phyloP scores from a whole-genome alignment of 768 basidiomycete species.

The Boletus edulis region DNA sequence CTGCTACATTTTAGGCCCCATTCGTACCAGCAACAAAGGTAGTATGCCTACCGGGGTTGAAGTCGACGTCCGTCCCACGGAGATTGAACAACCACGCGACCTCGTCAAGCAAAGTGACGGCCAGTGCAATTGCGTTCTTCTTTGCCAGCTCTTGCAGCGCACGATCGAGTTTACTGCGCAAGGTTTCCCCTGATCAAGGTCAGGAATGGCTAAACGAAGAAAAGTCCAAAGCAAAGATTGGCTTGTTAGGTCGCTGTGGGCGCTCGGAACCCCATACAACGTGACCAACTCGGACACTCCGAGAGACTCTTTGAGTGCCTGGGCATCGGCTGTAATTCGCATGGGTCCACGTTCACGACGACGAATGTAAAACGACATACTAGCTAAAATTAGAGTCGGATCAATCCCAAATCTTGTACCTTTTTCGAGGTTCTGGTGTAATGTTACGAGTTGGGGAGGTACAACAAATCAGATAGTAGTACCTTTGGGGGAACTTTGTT shows the following conservation, averaged over 20 bases:
- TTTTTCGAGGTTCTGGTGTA: constrained; percentile 53
- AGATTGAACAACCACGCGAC: constrained; percentile 94
- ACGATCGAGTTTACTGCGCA: constrained; percentile 62
- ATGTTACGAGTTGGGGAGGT: neutral
- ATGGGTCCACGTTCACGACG: neutral
- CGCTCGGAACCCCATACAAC: constrained; percentile 66
- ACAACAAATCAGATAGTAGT: neutral
- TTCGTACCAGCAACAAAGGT: neutral
- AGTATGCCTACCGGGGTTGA: constrained; percentile 58
- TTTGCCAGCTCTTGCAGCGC: constrained; percentile 67
- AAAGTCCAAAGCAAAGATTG: constrained; percentile 59
- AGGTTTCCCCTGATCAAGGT: constrained; percentile 48
- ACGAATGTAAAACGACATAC: constrained; percentile 36
- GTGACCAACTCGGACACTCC: constrained; percentile 64
- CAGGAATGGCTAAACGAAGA: neutral
- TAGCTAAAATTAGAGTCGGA: constrained; percentile 66
- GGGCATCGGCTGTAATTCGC: constrained; percentile 55
- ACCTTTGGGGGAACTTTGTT: constrained; percentile 76
- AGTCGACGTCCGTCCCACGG: constrained; percentile 88
- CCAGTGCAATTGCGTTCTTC: constrained; percentile 54
- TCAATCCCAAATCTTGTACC: constrained; percentile 79
- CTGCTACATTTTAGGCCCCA: constrained; percentile 33
- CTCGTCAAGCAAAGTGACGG: constrained; percentile 90
- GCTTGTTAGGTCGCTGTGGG: constrained; percentile 65
- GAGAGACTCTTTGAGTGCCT: constrained; percentile 57